A percentile compares a stretch with the other conserved stretches of the same genome.
phyloP scores from a whole-genome alignment of 2,329 filamentous ascomycete genomes.

The Leptographium wingfieldii region DNA sequence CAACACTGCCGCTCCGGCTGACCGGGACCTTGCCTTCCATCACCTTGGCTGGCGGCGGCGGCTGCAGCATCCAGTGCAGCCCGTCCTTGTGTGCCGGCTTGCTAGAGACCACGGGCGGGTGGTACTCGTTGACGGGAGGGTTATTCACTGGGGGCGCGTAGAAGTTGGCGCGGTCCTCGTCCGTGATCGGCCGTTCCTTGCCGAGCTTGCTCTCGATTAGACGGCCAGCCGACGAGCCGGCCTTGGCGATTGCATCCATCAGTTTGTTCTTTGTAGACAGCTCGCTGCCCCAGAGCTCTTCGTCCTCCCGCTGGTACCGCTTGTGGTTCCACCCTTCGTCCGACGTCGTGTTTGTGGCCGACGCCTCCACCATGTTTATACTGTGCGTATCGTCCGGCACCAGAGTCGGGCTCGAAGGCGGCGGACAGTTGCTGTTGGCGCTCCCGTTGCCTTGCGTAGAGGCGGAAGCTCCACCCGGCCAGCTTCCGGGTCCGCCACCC shows the following conservation, averaged over 20 bases:
- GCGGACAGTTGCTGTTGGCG: neutral
- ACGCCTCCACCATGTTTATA: conserved; percentile 23
- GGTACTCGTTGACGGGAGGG: conserved; percentile 73
- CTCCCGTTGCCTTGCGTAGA: neutral
- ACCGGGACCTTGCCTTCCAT: conserved; percentile 79
- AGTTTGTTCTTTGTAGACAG: conserved; percentile 39
- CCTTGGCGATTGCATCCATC: conserved; percentile 46
- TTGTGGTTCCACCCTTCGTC: conserved; percentile 60
- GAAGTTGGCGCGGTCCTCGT: conserved; percentile 41
- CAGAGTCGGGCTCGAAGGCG: conserved; percentile 27
- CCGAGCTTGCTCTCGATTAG: conserved; percentile 39
- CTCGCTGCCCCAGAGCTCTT: conserved; percentile 66
- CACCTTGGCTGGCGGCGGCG: conserved; percentile 75
- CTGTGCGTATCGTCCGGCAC: conserved; percentile 33
- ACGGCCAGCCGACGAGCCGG: conserved; percentile 41
- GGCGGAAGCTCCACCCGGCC: neutral
- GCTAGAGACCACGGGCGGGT: conserved; percentile 72
- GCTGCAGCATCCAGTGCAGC: conserved; percentile 84
- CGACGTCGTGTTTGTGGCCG: conserved; percentile 18
- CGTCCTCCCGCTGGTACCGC: conserved; percentile 77
- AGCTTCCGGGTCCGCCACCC: neutral
- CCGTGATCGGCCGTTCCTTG: conserved; percentile 32
- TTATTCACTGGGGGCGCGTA: conserved; percentile 41
- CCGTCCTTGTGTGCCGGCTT: conserved; percentile 57
- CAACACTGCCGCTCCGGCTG: conserved; percentile 46